Conservation (phyloP, 2,329 filamentous ascomycete species). For the Claviceps spartinae region DNA sequence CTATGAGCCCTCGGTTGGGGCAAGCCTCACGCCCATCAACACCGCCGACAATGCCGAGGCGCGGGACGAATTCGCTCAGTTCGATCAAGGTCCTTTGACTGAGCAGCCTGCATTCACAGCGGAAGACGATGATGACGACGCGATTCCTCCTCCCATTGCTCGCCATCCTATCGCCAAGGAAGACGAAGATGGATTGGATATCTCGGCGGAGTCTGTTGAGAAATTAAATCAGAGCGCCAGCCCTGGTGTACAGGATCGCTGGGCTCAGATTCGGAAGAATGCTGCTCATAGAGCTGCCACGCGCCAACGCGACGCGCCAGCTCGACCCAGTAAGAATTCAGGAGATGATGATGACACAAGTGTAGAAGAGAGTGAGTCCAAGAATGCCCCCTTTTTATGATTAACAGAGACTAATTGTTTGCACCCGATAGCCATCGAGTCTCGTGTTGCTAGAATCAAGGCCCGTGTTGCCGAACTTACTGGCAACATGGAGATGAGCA, state of each 20-base stretch:
- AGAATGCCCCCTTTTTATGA: background rate
- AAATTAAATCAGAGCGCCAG: slow-evolving; percentile 20
- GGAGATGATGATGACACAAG: slow-evolving; percentile 79
- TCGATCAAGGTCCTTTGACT: slow-evolving; percentile 77
- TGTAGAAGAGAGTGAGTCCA: slow-evolving; percentile 76
- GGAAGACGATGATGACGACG: slow-evolving; percentile 35
- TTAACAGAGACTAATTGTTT: slow-evolving; percentile 11
- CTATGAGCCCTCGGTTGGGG: slow-evolving; percentile 10
- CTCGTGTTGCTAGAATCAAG: slow-evolving; percentile 92
- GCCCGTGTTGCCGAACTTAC: slow-evolving; percentile 91
- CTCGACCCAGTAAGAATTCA: slow-evolving; percentile 40
- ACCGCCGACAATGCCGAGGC: slow-evolving; percentile 45
- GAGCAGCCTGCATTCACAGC: slow-evolving; percentile 80
- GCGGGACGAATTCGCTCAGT: slow-evolving; percentile 48
- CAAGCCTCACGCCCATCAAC: slow-evolving; percentile 44
- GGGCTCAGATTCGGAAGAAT: slow-evolving; percentile 93
- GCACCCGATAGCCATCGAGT: slow-evolving; percentile 65
- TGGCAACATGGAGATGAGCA: slow-evolving; percentile 56
- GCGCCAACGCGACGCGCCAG: slow-evolving; percentile 52
- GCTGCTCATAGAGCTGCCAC: slow-evolving; percentile 66
- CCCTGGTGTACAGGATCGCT: slow-evolving; percentile 52
- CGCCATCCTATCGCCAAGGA: slow-evolving; percentile 18
- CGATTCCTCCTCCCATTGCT: slow-evolving; percentile 40
- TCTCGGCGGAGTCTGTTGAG: slow-evolving; percentile 15
- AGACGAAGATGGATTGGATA: slow-evolving; percentile 8